Percentiles rank a stretch among this genome's conserved stretches.
Evolutionary conservation across 306 rosid genomes (phyloP).

Genomic region (Gillenia trifoliata): DNA sequence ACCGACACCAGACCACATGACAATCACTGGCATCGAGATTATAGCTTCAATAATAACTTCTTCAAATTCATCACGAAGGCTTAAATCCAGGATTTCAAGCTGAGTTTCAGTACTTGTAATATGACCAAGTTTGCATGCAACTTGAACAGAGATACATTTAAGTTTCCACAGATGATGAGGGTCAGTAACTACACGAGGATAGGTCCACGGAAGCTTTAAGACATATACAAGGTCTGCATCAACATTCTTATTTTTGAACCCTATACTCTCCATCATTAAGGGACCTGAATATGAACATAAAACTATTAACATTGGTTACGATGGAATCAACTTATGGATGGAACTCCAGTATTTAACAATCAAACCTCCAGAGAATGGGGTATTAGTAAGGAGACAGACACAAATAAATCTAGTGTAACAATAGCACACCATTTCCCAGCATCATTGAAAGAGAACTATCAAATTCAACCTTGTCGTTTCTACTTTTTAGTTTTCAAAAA

Average conservation of each 20-base stretch:
- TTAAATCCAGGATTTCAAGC: constrained; percentile 73
- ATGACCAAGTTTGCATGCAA: constrained; percentile 63
- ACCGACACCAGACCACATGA: constrained; percentile 66
- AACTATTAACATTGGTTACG: constrained; percentile 15
- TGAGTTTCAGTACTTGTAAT: constrained; percentile 37
- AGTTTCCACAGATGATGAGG: constrained; percentile 41
- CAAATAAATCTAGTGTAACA: neutral
- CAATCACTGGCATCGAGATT: constrained; percentile 65
- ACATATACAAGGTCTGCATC: constrained; percentile 32
- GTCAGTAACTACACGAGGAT: constrained; percentile 34
- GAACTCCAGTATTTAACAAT: neutral
- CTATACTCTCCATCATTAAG: constrained; percentile 31
- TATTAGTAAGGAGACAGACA: constrained; percentile 17
- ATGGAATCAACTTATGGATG: constrained; percentile 25
- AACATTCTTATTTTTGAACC: constrained; percentile 28
- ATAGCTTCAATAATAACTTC: constrained; percentile 79
- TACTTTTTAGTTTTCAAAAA: neutral
- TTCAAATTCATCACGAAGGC: constrained; percentile 71
- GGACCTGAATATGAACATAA: constrained; percentile 44
- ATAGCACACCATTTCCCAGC: constrained; percentile 3
- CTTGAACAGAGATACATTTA: constrained; percentile 69
- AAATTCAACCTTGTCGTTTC: neutral
- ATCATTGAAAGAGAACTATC: neutral
- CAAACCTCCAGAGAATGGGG: neutral
- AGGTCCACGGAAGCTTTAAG: constrained; percentile 91